These are phyloP conservation scores for Phaeodactylum tricornutum DNA, from an alignment of 108 stramenopile species.

Conservation along the genomic window DNA sequence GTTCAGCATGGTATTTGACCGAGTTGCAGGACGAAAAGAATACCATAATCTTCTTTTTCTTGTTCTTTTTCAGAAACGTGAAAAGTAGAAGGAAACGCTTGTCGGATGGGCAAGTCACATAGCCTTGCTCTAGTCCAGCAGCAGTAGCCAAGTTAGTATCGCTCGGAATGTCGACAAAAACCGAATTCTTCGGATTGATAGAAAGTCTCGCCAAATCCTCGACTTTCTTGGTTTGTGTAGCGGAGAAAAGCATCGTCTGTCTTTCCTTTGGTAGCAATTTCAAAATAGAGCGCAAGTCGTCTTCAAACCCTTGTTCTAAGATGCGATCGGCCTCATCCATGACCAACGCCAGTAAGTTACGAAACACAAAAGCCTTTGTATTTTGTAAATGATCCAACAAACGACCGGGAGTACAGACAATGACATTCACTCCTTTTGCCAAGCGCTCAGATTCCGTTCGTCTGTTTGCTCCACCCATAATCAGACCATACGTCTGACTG, in stretches of 20 bases:
- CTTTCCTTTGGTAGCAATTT: conserved; percentile 90
- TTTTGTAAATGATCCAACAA: conserved; percentile 97
- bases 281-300: conserved; percentile 95
- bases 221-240: conserved; percentile 98
- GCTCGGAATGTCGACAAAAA: conserved; percentile 92
- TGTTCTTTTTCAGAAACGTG: conserved; percentile 98
- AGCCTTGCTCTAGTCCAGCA: conserved; percentile 94
- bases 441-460: conserved; percentile 94
- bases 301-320: conserved; percentile 97
- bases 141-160: conserved; percentile 84
- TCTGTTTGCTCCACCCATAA: conserved; percentile 96
- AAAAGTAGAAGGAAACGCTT: conserved; percentile 96
- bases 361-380: conserved; percentile 87
- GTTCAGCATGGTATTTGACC: conserved; percentile 97
- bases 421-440: conserved; percentile 92
- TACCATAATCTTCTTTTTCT: conserved; percentile 98
- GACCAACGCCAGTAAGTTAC: conserved; percentile 88
- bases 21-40: conserved; percentile 98
- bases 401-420: conserved; percentile 96
- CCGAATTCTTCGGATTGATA: conserved; percentile 78
- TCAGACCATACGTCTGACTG: conserved; percentile 92
- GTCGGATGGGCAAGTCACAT: conserved; percentile 94
- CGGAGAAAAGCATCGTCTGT: conserved; percentile 98
- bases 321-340: conserved; percentile 99
- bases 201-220: conserved; percentile 93